Base-by-base conservation (phyloP, 139 green algal genomes). In the Chlamydomonas sphaeroides region DNA sequence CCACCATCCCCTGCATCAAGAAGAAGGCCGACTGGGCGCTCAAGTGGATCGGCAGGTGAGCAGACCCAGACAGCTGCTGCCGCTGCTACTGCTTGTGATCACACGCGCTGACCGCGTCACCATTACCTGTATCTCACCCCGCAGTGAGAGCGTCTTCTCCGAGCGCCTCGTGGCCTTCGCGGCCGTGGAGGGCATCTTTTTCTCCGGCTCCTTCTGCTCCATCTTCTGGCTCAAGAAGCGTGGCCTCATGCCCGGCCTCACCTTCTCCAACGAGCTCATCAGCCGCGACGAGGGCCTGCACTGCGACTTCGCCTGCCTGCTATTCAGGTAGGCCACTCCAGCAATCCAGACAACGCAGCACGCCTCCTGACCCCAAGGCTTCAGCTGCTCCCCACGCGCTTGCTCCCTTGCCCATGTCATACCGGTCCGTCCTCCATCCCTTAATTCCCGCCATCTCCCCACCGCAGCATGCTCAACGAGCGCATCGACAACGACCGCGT, bases 171-270 rank as follows among this genome's bases (percentile, higher is more conserved):
- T 99, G 25, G 97, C 97, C 0, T 99, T 98, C 82, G 94, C 97
- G 1, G 97, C 93, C 32, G 95, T 99, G 36, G 97, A 99, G 92
- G 97, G 97, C 87, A 99, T 99, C 84, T 98, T 99, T 90, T 99
- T 99, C 90, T 75, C 62, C 49, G 77, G 77, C 45, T 84, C 77
- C 0, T 99, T 99, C 92, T 99, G 96, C 84, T 91, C 95, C 79
- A 98, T 99, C 86, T 99, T 97, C 93, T 99, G 96, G 96, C 88
- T 99, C 35, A 98, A 98, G 94, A 99, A 99, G 96, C 93, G 97
- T n/a, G 95, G 95, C n/a, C 87, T 99, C 35, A 98, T 99, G 96
- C 97, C 95, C 6, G 97, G 97, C 28, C 95, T 99, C 49, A 98
- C 96, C 69, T 99, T 99, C 89, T 98, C 93, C 85, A 99, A 99